These are phyloP conservation scores for Bathelium albidoporum DNA, from an alignment of 495 filamentous ascomycete species.

Conservation along the genomic window DNA sequence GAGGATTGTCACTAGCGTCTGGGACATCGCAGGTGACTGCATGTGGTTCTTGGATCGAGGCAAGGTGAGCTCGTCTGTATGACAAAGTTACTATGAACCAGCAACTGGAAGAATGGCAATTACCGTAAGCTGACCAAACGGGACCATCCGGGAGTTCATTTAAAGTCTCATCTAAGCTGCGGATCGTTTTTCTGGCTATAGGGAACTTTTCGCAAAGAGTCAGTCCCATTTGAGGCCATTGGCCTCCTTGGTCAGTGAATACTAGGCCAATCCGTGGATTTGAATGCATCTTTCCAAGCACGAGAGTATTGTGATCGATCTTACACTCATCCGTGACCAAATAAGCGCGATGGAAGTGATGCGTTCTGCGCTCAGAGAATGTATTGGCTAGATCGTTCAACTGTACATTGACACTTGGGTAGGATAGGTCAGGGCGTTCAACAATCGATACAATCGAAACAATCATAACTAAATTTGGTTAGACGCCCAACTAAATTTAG, in stretches of 20 bases:
- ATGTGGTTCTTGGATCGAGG: conserved; percentile 16
- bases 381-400: background rate
- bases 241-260: conserved; percentile 41
- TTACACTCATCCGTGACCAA: background rate
- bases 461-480: too few relatives aligned
- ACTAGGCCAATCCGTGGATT: conserved; percentile 10
- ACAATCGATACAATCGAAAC: too few relatives aligned
- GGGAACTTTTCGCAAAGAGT: background rate
- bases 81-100: background rate
- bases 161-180: background rate
- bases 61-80: conserved; percentile 15
- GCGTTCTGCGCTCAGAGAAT: background rate
- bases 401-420: background rate
- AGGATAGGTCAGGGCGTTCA: too few relatives aligned
- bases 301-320: background rate
- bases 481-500: too few relatives aligned
- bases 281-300: background rate
- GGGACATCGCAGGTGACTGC: conserved; percentile 10
- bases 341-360: background rate
- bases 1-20: conserved; percentile 21
- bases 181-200: background rate
- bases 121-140: background rate
- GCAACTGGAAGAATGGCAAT: background rate
- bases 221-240: conserved; percentile 34
- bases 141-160: background rate